Evolutionary conservation across 169 alveolate genomes (phyloP).

Genomic region (Plasmodium billcollinsi): DNA sequence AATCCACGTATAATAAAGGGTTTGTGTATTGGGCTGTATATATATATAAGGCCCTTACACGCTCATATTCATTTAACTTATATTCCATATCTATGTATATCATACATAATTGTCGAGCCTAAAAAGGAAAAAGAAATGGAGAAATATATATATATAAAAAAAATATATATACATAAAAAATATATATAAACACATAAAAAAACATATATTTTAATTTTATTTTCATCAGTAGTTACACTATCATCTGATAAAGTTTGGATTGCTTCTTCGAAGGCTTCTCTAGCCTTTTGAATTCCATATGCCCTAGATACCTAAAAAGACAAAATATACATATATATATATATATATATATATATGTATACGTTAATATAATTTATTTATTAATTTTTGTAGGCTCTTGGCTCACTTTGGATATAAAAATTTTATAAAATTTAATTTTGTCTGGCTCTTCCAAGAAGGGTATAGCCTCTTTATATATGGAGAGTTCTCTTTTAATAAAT

Average conservation of each 20-base stretch:
- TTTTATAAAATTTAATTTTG: conserved; percentile 53
- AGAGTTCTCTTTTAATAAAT: conserved; percentile 86
- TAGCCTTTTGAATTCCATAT: conserved; percentile 67
- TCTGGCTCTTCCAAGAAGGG: conserved; percentile 85
- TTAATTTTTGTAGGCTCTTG: neutral
- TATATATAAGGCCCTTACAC: conserved; percentile 91
- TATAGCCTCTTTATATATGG: conserved; percentile 88
- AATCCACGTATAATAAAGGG: conserved; percentile 73
- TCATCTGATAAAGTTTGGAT: conserved; percentile 62
- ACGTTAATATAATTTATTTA: neutral
- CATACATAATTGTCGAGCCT: conserved; percentile 89
- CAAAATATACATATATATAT: conserved; percentile 2
- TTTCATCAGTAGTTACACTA: conserved; percentile 11
- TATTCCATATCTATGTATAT: conserved; percentile 90
- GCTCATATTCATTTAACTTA: conserved; percentile 92
- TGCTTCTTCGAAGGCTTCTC: conserved; percentile 75
- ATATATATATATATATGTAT: neutral
- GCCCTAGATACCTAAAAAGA: conserved; percentile 45
- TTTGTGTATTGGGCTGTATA: conserved; percentile 89
- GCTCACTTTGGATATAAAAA: conserved; percentile 52
- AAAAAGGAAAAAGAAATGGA: neutral
- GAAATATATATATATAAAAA: neutral
- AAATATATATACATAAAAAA: neutral
- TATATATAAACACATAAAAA: neutral
- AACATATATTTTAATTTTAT: conserved; percentile 22